Evolutionary conservation across 352 stramenopile genomes (phyloP).

Genomic region (Globisporangium splendens): DNA sequence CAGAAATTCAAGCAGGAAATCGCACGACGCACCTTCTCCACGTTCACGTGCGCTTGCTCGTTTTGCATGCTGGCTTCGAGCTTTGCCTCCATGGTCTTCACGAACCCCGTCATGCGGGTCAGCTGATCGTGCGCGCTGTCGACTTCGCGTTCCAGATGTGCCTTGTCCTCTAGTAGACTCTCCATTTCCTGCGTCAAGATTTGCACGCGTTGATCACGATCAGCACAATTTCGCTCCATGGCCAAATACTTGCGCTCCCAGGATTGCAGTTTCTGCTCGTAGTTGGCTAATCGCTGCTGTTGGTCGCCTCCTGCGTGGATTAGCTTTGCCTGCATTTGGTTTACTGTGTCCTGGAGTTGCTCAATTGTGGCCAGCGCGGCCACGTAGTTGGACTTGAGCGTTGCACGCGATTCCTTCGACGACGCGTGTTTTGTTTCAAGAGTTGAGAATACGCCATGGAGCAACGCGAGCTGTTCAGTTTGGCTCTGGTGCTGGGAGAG

Average conservation of each 20-base stretch:
- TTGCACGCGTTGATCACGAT: constrained; percentile 20
- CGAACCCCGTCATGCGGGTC: constrained; percentile 37
- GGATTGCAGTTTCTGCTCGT: constrained; percentile 36
- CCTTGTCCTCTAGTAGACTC: constrained; percentile 19
- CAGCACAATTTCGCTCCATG: constrained; percentile 22
- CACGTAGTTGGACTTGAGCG: constrained; percentile 28
- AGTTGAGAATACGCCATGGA: constrained; percentile 33
- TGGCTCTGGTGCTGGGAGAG: constrained; percentile 22
- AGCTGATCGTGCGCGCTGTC: constrained; percentile 34
- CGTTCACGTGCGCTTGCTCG: constrained; percentile 10
- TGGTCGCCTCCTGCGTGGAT: constrained; percentile 13
- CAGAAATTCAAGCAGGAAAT: neutral
- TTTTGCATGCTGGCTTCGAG: constrained; percentile 31
- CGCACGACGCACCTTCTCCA: constrained; percentile 13
- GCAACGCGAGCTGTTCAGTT: constrained; percentile 29
- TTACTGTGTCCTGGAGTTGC: constrained; percentile 26
- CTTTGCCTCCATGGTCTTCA: constrained; percentile 45
- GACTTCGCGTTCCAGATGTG: constrained; percentile 35
- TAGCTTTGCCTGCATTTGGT: constrained; percentile 25
- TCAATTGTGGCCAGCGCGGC: constrained; percentile 27
- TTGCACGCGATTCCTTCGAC: constrained; percentile 24
- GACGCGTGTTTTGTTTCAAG: constrained; percentile 37
- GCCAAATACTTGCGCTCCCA: constrained; percentile 33
- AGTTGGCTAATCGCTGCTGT: constrained; percentile 26
- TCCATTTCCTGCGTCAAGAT: constrained; percentile 21